These are phyloP conservation scores for Grifola frondosa DNA, from an alignment of 1,284 basidiomycete species.

Conservation along the genomic window DNA sequence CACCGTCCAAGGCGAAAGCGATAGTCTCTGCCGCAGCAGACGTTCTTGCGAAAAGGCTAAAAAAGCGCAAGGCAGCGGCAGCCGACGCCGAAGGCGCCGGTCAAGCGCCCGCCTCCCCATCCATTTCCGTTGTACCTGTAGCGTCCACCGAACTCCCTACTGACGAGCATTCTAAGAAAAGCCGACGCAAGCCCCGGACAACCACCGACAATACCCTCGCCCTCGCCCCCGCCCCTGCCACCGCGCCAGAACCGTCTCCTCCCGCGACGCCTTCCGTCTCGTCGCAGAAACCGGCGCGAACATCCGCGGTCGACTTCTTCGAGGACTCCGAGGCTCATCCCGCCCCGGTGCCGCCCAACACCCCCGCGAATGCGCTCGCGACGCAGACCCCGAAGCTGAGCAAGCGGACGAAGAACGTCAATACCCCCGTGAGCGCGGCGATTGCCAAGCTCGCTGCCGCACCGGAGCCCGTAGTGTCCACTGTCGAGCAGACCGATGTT, in stretches of 20 bases:
- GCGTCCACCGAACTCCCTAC: slow-evolving; percentile 1
- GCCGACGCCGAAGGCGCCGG: slow-evolving; percentile 7
- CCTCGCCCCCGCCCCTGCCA: slow-evolving; percentile 1
- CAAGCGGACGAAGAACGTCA: slow-evolving; percentile 24
- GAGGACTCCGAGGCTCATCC: slow-evolving; percentile 15
- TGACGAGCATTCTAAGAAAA: slow-evolving; percentile 21
- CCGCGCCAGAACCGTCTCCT: slow-evolving; percentile 3
- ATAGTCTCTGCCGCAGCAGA: too few species aligned
- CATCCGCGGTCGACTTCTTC: slow-evolving; percentile 31
- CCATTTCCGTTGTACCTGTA: background rate
- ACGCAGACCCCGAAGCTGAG: slow-evolving; percentile 14
- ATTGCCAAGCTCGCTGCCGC: slow-evolving; percentile 24
- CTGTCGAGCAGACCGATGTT: slow-evolving; percentile 7
- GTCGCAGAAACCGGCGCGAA: slow-evolving; percentile 24
- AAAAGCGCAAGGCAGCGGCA: slow-evolving; percentile 24
- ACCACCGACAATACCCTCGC: background rate
- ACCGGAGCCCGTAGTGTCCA: slow-evolving; percentile 10
- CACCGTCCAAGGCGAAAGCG: background rate
- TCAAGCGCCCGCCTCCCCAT: background rate
- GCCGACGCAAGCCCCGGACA: slow-evolving; percentile 21
- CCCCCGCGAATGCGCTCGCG: slow-evolving; percentile 26
- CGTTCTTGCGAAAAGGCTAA: background rate
- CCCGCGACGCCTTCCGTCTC: slow-evolving; percentile 19
- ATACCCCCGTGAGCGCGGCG: slow-evolving; percentile 27
- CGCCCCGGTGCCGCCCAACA: slow-evolving; percentile 23